A percentile compares a stretch with the other conserved stretches of the same genome.
These are phyloP conservation scores for Cladophialophora psammophila DNA, from an alignment of 2,329 filamentous ascomycete genomes.

Conservation along the genomic window DNA sequence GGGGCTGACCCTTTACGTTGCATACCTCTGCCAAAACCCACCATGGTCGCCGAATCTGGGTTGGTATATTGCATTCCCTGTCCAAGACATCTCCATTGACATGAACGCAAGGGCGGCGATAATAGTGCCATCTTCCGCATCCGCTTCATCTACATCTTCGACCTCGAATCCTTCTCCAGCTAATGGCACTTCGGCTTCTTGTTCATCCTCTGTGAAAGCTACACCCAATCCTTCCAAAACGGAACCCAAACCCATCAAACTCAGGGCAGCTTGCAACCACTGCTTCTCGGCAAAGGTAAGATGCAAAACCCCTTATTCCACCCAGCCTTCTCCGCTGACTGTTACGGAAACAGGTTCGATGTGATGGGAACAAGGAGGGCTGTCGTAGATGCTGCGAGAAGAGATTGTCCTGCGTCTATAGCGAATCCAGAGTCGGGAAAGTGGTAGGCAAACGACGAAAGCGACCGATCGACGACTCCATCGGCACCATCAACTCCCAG, in stretches of 20 bases:
- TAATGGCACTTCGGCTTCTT: constrained; percentile 5
- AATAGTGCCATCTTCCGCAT: constrained; percentile 17
- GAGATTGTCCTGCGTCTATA: constrained; percentile 39
- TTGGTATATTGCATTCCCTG: constrained; percentile 33
- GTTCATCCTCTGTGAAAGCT: constrained; percentile 16
- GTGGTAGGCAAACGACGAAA: constrained; percentile 42
- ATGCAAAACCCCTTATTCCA: neutral
- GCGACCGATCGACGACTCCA: constrained; percentile 36
- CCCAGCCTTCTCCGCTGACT: constrained; percentile 22
- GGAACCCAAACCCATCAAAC: constrained; percentile 38
- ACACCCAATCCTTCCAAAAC: constrained; percentile 25
- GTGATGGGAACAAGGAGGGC: constrained; percentile 41
- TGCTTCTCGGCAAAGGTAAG: constrained; percentile 41
- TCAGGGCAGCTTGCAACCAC: constrained; percentile 40
- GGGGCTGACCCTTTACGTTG: neutral
- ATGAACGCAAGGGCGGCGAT: constrained; percentile 29
- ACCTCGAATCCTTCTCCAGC: constrained; percentile 13
- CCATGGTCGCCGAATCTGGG: constrained; percentile 27
- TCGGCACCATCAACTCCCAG: constrained; percentile 34
- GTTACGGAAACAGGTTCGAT: constrained; percentile 35
- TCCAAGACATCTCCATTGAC: constrained; percentile 32
- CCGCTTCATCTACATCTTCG: constrained; percentile 6
- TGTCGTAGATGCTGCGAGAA: constrained; percentile 41
- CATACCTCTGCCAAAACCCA: constrained; percentile 1
- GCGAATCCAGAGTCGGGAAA: constrained; percentile 40